Evolutionary conservation across 192 early-diverging fungal species (phyloP), one percentile per base, ranked within the genome.

Genomic region (Coemansia sp.): DNA sequence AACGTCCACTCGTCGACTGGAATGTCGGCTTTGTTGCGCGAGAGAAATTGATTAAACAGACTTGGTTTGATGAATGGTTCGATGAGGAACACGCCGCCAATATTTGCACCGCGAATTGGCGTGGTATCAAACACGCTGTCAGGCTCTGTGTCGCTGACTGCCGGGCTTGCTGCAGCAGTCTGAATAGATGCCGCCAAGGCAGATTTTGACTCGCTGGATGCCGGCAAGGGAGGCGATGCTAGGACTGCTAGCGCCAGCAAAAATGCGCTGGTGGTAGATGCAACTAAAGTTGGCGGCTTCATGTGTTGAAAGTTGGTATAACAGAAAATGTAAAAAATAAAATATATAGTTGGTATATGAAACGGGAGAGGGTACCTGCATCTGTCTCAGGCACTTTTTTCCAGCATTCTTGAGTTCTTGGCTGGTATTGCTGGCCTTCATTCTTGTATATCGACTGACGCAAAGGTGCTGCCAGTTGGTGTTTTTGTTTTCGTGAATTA

Each of bases 1-100:
- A 88, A 86, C 9, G 82, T 83, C 84, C 86, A 88, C 62, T 88
- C 86, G 63, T 88, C 87, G 6, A 80, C 67, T 2, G 85, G 86
- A 33, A 70, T 40, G 8, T 80, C 72, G 19, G 69, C 53, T 10
- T 44, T 70, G 57, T 66, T 57, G 59, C 59, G 35, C 6, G 64
- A 21, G 21, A 82, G 70, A 49, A 87, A 87, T 44, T 85, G 74
- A 47, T 75, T 70, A 46, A 84, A 81, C 0, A 85, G 50, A 16
- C 83, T 85, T 21, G 83, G 83, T 21, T 70, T 73, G 69, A 88
- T 87, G 65, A 86, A 88, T 26, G 77, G 84, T 58, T 88, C 87
- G 57, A 88, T 80, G 16, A 88, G 77, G 14, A 88, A 76, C 49
- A 86, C 86, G 32, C 86, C 86, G 50, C 87, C 87, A 43, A 88